A percentile compares a stretch with the other conserved stretches of the same genome.
phyloP scores from a whole-genome alignment of 352 stramenopile species.

The Pythium periplocum region DNA sequence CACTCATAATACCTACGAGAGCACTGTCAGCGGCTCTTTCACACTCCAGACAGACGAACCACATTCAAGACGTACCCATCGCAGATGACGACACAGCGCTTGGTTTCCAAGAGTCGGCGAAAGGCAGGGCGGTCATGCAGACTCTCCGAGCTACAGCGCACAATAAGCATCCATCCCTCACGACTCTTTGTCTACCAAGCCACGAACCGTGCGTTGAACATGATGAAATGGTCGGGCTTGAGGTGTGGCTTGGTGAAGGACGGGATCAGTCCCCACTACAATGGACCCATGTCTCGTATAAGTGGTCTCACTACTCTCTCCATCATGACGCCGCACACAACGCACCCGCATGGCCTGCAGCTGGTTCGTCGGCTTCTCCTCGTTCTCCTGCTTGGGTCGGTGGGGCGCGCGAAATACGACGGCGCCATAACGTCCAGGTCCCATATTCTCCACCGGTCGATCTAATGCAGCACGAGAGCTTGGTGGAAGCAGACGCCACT shows the following conservation, averaged over 20 bases:
- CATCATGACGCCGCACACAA: not conserved
- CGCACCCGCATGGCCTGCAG: constrained; percentile 60
- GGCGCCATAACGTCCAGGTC: constrained; percentile 54
- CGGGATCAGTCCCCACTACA: constrained; percentile 74
- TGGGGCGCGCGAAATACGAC: constrained; percentile 30
- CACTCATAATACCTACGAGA: constrained; percentile 84
- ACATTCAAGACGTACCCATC: constrained; percentile 43
- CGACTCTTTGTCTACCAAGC: not conserved
- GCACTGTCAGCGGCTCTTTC: not conserved
- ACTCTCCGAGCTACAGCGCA: constrained; percentile 48
- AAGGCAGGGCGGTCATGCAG: constrained; percentile 69
- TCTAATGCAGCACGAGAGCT: constrained; percentile 25
- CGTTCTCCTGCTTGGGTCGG: constrained; percentile 1
- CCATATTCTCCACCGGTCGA: constrained; percentile 73
- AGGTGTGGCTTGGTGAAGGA: constrained; percentile 73
- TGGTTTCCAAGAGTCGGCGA: constrained; percentile 59
- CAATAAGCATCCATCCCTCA: not conserved
- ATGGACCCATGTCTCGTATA: not conserved
- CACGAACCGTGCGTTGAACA: constrained; percentile 79
- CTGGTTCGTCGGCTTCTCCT: constrained; percentile 12
- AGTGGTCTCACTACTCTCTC: too few species aligned
- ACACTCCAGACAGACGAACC: not conserved
- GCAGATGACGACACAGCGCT: constrained; percentile 78
- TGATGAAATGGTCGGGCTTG: constrained; percentile 80
- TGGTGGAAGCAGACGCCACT: not conserved